A percentile compares a stretch with the other conserved stretches of the same genome.
Evolutionary conservation across 345 rosid species (phyloP).

Genomic region (Arabis alpina): DNA sequence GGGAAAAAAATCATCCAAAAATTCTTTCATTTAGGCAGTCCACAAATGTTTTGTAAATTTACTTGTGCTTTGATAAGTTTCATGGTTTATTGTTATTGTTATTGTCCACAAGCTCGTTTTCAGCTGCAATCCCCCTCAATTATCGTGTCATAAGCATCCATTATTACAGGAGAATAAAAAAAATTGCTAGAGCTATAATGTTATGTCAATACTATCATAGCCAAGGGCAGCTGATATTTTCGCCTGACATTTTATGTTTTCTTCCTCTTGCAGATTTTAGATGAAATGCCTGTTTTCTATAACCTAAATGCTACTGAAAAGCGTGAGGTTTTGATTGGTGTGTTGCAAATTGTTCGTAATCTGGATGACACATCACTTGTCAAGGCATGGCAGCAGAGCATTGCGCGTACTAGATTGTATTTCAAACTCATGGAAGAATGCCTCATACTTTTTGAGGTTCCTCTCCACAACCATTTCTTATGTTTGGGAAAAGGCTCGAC

Average conservation of each 20-base stretch:
- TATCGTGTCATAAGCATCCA: slow-evolving; percentile 5
- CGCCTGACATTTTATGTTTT: slow-evolving; percentile 34
- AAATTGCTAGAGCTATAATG: background rate
- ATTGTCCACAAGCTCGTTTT: slow-evolving; percentile 16
- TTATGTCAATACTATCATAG: slow-evolving; percentile 9
- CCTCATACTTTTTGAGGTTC: slow-evolving; percentile 93
- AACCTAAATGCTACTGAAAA: slow-evolving; percentile 91
- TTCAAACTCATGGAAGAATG: slow-evolving; percentile 99
- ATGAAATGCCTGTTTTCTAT: slow-evolving; percentile 99
- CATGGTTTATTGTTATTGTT: slow-evolving; percentile 13
- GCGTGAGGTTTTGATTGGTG: slow-evolving; percentile 93
- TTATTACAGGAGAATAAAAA: slow-evolving; percentile 15
- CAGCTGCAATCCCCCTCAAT: slow-evolving; percentile 21
- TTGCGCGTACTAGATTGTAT: slow-evolving; percentile 94
- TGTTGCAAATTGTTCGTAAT: slow-evolving; percentile 92
- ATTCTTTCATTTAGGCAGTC: slow-evolving; percentile 23
- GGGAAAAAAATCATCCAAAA: background rate
- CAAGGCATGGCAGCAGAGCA: slow-evolving; percentile 99
- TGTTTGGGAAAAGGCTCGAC: slow-evolving; percentile 13
- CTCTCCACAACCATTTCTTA: slow-evolving; percentile 31
- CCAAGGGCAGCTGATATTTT: slow-evolving; percentile 14
- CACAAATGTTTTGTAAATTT: slow-evolving; percentile 5
- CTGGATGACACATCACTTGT: slow-evolving; percentile 90
- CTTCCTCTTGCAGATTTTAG: slow-evolving; percentile 77
- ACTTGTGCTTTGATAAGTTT: slow-evolving; percentile 5